phyloP scores from a whole-genome alignment of 2,329 filamentous ascomycete species.

The Pseudogymnoascus sp. region DNA sequence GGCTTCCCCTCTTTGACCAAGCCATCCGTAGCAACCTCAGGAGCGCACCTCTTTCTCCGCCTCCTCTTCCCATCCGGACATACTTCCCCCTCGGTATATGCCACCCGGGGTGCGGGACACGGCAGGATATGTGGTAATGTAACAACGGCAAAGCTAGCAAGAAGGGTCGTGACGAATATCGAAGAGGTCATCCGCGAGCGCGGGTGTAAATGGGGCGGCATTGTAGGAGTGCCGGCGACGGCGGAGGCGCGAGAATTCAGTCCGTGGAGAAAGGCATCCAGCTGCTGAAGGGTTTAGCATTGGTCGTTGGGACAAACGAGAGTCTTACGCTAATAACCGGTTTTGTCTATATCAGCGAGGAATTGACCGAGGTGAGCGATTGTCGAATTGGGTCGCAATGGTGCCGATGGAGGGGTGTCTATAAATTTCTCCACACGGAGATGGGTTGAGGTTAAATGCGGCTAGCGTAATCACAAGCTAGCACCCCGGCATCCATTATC shows the following conservation, averaged over 20 bases:
- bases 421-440: conserved; percentile 5
- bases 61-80: conserved; percentile 34
- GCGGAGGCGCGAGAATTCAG: conserved; percentile 4
- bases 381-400: conserved; percentile 1
- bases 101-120: conserved; percentile 73
- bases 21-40: conserved; percentile 20
- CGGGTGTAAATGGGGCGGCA: conserved; percentile 84
- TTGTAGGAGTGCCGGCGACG: conserved; percentile 33
- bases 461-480: conserved; percentile 2
- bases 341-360: neutral
- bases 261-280: conserved; percentile 8
- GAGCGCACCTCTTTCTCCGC: conserved; percentile 38
- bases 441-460: conserved; percentile 1
- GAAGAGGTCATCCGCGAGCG: conserved; percentile 89
- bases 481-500: conserved; percentile 6
- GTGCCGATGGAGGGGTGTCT: neutral
- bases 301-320: neutral
- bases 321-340: neutral
- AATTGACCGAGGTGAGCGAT: neutral
- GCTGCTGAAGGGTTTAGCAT: neutral
- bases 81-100: conserved; percentile 61
- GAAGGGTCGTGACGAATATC: conserved; percentile 87
- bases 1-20: conserved; percentile 21
- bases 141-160: conserved; percentile 87
- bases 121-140: conserved; percentile 83